Conservation (phyloP, 371 early-diverging fungal genomes). For the Sporodiniella umbellata region DNA sequence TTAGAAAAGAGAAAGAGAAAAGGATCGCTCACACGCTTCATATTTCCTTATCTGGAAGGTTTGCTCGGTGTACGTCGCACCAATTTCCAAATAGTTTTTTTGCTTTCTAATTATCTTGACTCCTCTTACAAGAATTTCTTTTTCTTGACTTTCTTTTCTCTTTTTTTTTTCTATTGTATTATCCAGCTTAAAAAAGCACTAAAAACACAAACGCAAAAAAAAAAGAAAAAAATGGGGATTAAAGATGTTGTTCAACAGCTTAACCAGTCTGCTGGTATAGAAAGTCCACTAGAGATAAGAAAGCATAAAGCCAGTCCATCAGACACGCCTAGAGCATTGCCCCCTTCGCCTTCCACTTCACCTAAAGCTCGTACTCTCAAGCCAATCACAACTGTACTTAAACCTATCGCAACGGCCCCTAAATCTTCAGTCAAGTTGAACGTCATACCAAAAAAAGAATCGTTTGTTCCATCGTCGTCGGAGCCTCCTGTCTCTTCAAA, state of each 20-base stretch:
- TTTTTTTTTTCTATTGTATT: not conserved
- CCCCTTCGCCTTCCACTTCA: conserved; percentile 8
- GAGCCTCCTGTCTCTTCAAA: too few relatives aligned
- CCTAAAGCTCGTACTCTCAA: conserved; percentile 2
- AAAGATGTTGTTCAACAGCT: conserved; percentile 40
- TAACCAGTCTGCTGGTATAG: conserved; percentile 21
- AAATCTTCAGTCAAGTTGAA: too few relatives aligned
- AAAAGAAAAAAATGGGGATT: conserved; percentile 27
- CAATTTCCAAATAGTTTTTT: not conserved
- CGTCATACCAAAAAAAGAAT: too few relatives aligned
- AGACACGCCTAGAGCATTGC: not conserved
- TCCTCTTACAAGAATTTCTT: not conserved
- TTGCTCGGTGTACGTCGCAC: not conserved
- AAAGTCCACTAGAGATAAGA: not conserved
- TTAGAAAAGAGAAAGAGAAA: not conserved
- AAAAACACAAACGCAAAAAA: too few relatives aligned
- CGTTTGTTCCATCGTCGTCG: too few relatives aligned
- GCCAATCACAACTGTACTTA: too few relatives aligned
- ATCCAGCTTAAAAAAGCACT: too few relatives aligned
- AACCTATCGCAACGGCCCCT: too few relatives aligned
- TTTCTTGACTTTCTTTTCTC: conserved; percentile 1
- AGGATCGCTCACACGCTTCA: not conserved
- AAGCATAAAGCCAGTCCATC: conserved; percentile 6
- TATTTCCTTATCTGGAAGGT: not conserved
- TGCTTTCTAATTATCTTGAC: not conserved